Conservation (phyloP, 2,329 filamentous ascomycete genomes). For the Lachnum nothofagi region DNA sequence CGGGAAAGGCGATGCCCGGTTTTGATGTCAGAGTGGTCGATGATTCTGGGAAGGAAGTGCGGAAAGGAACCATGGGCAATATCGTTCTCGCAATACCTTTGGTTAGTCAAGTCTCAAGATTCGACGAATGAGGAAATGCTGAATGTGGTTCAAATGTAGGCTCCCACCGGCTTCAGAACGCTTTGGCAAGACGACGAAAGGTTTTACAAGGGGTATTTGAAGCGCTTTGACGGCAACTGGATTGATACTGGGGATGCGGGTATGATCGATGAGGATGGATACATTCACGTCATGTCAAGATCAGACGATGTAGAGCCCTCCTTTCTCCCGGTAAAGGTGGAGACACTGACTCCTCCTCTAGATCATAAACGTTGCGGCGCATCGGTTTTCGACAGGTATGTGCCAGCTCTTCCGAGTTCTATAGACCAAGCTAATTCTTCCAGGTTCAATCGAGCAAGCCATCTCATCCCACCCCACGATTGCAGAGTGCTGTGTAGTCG, state of each 20-base stretch:
- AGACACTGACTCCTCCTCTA: too few species aligned
- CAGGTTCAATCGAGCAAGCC: slow-evolving; percentile 84
- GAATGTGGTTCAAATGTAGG: slow-evolving; percentile 30
- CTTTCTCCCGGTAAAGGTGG: too few species aligned
- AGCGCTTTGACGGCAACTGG: slow-evolving; percentile 76
- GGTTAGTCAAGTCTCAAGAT: too few species aligned
- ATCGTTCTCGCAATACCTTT: slow-evolving; percentile 80
- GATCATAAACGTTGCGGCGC: slow-evolving; percentile 91
- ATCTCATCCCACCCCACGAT: slow-evolving; percentile 75
- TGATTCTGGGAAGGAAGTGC: slow-evolving; percentile 68
- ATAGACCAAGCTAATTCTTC: slow-evolving; percentile 6
- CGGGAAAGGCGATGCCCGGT: slow-evolving; percentile 85
- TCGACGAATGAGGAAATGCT: too few species aligned
- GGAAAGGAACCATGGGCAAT: slow-evolving; percentile 77
- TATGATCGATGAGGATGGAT: slow-evolving; percentile 71
- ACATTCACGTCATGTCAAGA: slow-evolving; percentile 59
- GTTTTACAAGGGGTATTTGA: slow-evolving; percentile 80
- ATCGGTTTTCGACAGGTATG: slow-evolving; percentile 79
- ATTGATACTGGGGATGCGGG: slow-evolving; percentile 89
- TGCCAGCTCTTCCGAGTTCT: slow-evolving; percentile 25
- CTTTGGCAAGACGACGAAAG: slow-evolving; percentile 81
- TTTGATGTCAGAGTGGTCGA: slow-evolving; percentile 84
- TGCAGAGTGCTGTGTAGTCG: slow-evolving; percentile 80
- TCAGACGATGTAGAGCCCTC: slow-evolving; percentile 55
- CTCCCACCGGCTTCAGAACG: slow-evolving; percentile 79